These are phyloP conservation scores for Conringia planisiliqua DNA, from an alignment of 345 rosid genomes.

Conservation along the genomic window DNA sequence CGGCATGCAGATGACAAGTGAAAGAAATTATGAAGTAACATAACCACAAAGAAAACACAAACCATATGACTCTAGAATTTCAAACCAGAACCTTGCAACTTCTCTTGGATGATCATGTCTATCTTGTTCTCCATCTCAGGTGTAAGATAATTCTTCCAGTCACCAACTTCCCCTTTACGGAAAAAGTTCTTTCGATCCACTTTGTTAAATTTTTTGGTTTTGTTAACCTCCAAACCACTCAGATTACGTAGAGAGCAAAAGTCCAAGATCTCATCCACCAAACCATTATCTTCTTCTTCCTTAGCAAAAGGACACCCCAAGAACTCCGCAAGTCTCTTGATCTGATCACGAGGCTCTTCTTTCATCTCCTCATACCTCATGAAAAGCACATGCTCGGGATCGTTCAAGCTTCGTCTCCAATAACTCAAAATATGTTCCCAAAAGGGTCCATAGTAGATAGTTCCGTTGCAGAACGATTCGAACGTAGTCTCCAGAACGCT, in stretches of 20 bases:
- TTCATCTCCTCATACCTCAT: slow-evolving; percentile 9
- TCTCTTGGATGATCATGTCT: slow-evolving; percentile 22
- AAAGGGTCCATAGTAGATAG: slow-evolving; percentile 19
- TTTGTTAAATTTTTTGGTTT: slow-evolving; percentile 11
- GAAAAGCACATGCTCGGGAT: slow-evolving; percentile 29
- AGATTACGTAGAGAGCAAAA: slow-evolving; percentile 16
- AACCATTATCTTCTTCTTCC: background rate
- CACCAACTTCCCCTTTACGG: slow-evolving; percentile 28
- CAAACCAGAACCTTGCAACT: slow-evolving; percentile 26
- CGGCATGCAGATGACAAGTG: background rate
- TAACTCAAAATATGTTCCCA: slow-evolving; percentile 35
- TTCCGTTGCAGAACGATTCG: slow-evolving; percentile 23
- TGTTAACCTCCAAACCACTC: slow-evolving; percentile 40
- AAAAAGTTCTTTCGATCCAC: slow-evolving; percentile 3
- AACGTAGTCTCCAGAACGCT: slow-evolving; percentile 12
- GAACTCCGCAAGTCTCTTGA: background rate
- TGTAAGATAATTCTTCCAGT: slow-evolving; percentile 30
- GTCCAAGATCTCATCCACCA: background rate
- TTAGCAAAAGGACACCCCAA: background rate
- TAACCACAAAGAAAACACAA: background rate
- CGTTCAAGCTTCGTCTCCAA: slow-evolving; percentile 28
- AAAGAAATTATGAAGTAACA: background rate
- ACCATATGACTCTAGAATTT: background rate
- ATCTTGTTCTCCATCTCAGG: slow-evolving; percentile 27
- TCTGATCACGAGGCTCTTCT: background rate